Base-by-base conservation (phyloP, 192 early-diverging fungal species). In the Umbelopsis sp. region DNA sequence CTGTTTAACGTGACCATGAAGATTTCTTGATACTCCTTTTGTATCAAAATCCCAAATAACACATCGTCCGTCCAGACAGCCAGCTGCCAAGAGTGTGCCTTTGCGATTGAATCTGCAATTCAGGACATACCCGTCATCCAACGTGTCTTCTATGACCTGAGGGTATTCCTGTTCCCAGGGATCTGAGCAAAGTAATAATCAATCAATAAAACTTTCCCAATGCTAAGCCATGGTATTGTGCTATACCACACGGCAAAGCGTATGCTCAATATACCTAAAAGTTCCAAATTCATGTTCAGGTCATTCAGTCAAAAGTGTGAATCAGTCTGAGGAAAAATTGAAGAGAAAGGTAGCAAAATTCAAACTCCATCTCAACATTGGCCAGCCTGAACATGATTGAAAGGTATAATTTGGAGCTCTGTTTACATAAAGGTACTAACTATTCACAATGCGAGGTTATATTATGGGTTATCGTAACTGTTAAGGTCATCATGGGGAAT, bases 1-100 rank as follows among this genome's bases (percentile, higher is more conserved):
- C 21, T 84, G 75, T 12, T 83, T 82, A n/a, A 93, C 89, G 78
- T 96, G 92, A 10, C 94, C 93, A 8, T 79, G 49, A 9, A 96
- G 85, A 41, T 79, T 88, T 16, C 90, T 82, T 35, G 87, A 80
- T 21, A 95, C 78, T 25, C 88, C 88, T n/a, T 89, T 85, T 4
- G 95, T 93, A 66, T 94, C 92, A 82, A 96, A 89, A 75, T 97
- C 95, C 92, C 93, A 94, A 45, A 98, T 82, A 37, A 85, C 84
- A 73, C 91, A 90, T 12, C 80, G 76, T 4, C 97, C 97, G 71
- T 95, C 95, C 6, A 79, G 77, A 55, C 91, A 87, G 18, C 94
- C 94, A 6, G 89, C 88, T 23, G 94, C 95, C 49, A 97, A 74
- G 22, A 92, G 77, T n/a, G 91, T 95, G 13, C 93, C 94, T 49